Evolutionary conservation across 768 basidiomycete genomes (phyloP), one percentile per base, ranked within the genome.

Genomic region (Mycena chlorophos): DNA sequence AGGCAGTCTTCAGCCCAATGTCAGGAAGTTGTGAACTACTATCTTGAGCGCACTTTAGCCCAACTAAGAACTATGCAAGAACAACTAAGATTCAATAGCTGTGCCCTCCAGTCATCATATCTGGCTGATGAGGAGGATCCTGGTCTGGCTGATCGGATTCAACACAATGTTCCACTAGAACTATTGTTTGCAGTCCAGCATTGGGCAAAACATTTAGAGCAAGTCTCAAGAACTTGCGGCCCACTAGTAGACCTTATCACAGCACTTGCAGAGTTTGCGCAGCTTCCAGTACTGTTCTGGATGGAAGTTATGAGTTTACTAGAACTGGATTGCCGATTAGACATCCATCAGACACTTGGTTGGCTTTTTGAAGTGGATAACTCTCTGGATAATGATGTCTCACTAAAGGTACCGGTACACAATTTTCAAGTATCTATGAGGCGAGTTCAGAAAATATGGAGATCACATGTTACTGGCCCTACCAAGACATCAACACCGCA

Each of bases 51-150:
- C 28, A 34, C 42, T 2, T 23, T 8, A 17, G 45, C 31, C 19
- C 43, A 39, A 20, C 52, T 56, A 8, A 27, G 37, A 23, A 55
- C 50, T 42, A 16, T 55, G 54, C 34, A 55, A 20, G 43, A 39
- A n/a, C 26, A 20, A 29, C 54, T 55, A 13, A 23, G 29, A n/a
- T 55, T 55, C 54, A 55, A 55, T 31, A 55, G 39, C 8, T 55
- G 54, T 39, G 26, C 39, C 17, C 37, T 55, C 16, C 23, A 29
- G 26, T 55, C 54, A 16, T 55, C 54, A 14, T 55, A 50, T 34
- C 26, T 50, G 25, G 25, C 31, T n/a, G 39, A 55, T 40, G 47
- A 55, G 14, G 54, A 55, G 38, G 54, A n/a, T 25, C 25, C 26
- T 6, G 48, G 37, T n/a, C n/a, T n/a, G n/a, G n/a, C n/a, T n/a